Evolutionary conservation across 2,329 filamentous ascomycete species (phyloP).

Genomic region (Aspergillus costaricaensis): DNA sequence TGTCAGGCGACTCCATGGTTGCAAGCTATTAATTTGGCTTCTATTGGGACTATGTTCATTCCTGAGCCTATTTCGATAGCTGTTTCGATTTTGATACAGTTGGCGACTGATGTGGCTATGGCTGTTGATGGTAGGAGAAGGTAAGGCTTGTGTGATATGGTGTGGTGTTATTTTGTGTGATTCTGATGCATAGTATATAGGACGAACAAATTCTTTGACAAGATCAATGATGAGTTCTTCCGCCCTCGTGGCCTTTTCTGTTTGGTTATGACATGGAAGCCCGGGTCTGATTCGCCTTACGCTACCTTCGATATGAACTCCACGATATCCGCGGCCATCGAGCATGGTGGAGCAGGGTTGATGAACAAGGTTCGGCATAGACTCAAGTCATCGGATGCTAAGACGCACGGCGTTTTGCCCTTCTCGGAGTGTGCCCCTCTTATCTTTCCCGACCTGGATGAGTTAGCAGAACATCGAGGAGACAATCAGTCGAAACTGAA

Average conservation of each 20-base stretch:
- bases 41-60: not conserved
- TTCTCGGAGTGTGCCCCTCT: conserved; percentile 3
- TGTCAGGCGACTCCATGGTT: conserved; percentile 10
- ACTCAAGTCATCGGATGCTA: conserved; percentile 2
- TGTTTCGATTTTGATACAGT: conserved; percentile 5
- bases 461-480: not conserved
- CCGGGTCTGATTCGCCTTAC: not conserved
- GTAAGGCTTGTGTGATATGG: not conserved
- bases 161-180: too few relatives aligned
- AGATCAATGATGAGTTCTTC: conserved; percentile 12
- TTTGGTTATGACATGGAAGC: conserved; percentile 11
- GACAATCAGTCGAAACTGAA: not conserved
- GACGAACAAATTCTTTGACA: conserved; percentile 11
- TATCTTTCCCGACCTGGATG: conserved; percentile 9
- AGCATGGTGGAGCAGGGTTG: not conserved
- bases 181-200: not conserved
- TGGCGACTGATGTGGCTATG: conserved; percentile 9
- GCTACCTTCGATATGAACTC: conserved; percentile 5
- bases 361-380: not conserved
- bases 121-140: conserved; percentile 7
- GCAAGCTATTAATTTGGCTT: conserved; percentile 2
- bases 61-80: conserved; percentile 3
- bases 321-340: not conserved
- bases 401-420: conserved; percentile 1
- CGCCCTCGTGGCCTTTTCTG: conserved; percentile 11